These are phyloP conservation scores for Fagopyrum tataricum DNA, from an alignment of 148 eudicot species.

Conservation along the genomic window DNA sequence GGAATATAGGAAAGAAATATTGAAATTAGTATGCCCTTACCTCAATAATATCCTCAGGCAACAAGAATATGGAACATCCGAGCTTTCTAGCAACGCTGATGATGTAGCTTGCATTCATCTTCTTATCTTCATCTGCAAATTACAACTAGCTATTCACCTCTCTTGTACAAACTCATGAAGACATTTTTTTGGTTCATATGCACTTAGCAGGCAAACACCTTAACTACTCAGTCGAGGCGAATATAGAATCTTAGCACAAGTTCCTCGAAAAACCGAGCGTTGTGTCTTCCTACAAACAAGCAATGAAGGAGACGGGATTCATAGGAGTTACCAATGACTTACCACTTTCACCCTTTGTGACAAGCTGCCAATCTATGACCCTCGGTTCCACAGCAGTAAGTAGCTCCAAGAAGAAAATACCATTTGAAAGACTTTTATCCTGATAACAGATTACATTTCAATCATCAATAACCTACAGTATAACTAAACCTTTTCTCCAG, in stretches of 20 bases:
- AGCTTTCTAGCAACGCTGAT: slow-evolving; percentile 93
- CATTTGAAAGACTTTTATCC: slow-evolving; percentile 80
- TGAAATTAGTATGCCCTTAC: slow-evolving; percentile 23
- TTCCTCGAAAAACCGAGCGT: not conserved
- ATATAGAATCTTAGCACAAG: no score
- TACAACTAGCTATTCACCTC: not conserved
- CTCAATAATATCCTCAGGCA: slow-evolving; percentile 96
- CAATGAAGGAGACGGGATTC: not conserved
- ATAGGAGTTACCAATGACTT: slow-evolving; percentile 14
- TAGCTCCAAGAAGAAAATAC: slow-evolving; percentile 82
- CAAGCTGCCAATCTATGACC: slow-evolving; percentile 87
- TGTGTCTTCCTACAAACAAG: not conserved
- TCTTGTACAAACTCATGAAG: not conserved
- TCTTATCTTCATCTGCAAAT: slow-evolving; percentile 81
- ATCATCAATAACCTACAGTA: not conserved
- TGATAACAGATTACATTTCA: slow-evolving; percentile 17
- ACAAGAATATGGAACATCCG: slow-evolving; percentile 85
- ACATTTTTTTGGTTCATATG: not conserved
- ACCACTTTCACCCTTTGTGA: slow-evolving; percentile 85
- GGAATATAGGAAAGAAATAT: no score
- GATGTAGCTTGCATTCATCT: slow-evolving; percentile 77
- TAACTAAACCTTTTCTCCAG: not conserved
- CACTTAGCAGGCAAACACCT: no score
- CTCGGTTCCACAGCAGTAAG: slow-evolving; percentile 84
- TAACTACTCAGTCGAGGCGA: no score